Base-by-base conservation (phyloP, 139 green algal species). In the Medakamo hakoo region DNA sequence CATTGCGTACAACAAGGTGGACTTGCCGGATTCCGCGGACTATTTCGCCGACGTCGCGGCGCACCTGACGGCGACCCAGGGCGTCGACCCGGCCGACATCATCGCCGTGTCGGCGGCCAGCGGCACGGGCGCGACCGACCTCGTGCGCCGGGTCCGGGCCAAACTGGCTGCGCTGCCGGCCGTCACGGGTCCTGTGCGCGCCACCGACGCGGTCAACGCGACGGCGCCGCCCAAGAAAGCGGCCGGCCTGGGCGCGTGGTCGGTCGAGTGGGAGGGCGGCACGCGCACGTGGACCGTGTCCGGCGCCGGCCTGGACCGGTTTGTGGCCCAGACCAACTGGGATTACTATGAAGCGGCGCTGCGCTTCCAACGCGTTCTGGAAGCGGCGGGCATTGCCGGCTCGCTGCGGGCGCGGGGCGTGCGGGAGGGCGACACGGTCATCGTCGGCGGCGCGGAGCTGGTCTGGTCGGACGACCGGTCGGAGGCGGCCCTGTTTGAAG, bases 261-360 rank as follows among this genome's bases (percentile, higher is more conserved):
- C 9, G 40, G 40, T 52, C 9, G 40, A 52, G 9, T 21, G 9
- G 40, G 40, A 52, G 40, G 40, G 40, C 32, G 49, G 23, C 19
- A n/a, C 28, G n/a, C 67, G 75, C 26, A 31, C 75, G 49, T 82
- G 56, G 48, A 58, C 27, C n/a, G 68, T 88, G 29, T 55, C 76
- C 25, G 88, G 88, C 21, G 68, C 78, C 49, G 89, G 76, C 21
- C 70, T 96, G 20, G 78, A 89, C 75, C 74, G 79, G 2, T 95
- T 95, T 76, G 76, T 78, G 31, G 78, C 89, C 70, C 95, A 95
- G 88, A 95, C 89, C 4, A 91, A 95, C 70, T 96, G 87, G 85
- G 77, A 88, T 58, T 96, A 96, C 68, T 96, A 91, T 59, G 88
- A 96, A 67, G 79, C 85, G 2, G 76, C 84, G 16, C 76, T 75